phyloP scores from a whole-genome alignment of 2,329 filamentous ascomycete genomes.

The Myriosclerotinia scirpicola region DNA sequence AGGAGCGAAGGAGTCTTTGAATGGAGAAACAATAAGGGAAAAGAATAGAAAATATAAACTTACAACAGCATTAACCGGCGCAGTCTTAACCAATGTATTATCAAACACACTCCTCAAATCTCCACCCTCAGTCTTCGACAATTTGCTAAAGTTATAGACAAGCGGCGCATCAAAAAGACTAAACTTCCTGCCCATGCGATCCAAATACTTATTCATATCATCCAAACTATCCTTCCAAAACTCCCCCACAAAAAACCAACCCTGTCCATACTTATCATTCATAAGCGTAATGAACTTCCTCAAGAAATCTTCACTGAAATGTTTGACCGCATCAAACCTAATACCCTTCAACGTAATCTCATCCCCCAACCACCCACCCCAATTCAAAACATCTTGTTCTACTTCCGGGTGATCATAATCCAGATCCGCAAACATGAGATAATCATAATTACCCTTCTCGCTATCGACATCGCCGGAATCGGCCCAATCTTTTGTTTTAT shows the following conservation, averaged over 20 bases:
- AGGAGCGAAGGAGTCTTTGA: background rate
- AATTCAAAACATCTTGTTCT: conserved; percentile 60
- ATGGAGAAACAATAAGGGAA: too few species aligned
- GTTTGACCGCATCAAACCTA: conserved; percentile 70
- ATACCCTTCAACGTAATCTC: conserved; percentile 64
- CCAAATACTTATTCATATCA: conserved; percentile 57
- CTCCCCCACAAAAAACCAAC: conserved; percentile 67
- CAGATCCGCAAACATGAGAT: conserved; percentile 71
- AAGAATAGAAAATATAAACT: conserved; percentile 33
- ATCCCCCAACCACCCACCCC: conserved; percentile 66
- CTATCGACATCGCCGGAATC: conserved; percentile 56
- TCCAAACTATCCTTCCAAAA: conserved; percentile 63
- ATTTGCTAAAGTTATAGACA: conserved; percentile 63
- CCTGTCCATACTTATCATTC: conserved; percentile 49
- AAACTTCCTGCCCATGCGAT: conserved; percentile 57
- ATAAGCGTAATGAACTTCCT: conserved; percentile 61
- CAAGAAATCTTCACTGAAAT: conserved; percentile 68
- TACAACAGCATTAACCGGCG: conserved; percentile 58
- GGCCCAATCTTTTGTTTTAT: conserved; percentile 62
- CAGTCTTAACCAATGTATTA: conserved; percentile 54
- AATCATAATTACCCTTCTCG: conserved; percentile 68
- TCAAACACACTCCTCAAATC: conserved; percentile 67
- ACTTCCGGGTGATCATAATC: conserved; percentile 67
- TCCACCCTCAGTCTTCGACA: conserved; percentile 55
- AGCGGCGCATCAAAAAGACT: conserved; percentile 67